Evolutionary conservation across 345 rosid species (phyloP), one percentile per base, ranked within the genome.

Genomic region (Linum trigynum): DNA sequence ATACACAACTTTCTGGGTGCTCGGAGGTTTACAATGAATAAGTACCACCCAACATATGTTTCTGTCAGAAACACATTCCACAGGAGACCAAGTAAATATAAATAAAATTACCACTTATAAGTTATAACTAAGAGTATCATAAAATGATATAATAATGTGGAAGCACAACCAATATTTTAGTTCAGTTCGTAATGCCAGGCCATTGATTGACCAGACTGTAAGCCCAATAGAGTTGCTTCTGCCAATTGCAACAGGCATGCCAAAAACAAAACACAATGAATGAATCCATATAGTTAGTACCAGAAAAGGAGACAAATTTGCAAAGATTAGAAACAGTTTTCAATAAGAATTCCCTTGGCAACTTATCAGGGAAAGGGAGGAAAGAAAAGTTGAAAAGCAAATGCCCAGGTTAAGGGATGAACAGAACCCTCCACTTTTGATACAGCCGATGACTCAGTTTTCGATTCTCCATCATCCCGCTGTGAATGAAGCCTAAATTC

Each of bases 381-480:
- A 23, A 23, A 23, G 32, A 23, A 23, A 23, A 23, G 32, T 23
- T 23, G 32, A 23, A 23, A 23, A 23, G 32, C 32, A 23, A 23
- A 23, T 23, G 32, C 32, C 32, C 32, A 23, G 32, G 32, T 23
- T 23, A 23, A 23, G 32, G 32, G 32, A 23, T 23, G 32, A 23
- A 23, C 32, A 23, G 1, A 23, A 23, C 0, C 32, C 36, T 62
- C 41, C 73, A 88, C 91, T 87, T 82, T 69, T 38, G 78, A 78
- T 74, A 72, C 38, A 50, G 61, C 53, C 57, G 68, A 50, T 91
- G 78, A 78, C 73, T 74, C 39, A 42, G 61, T 56, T 60, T 68
- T 55, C 96, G 90, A 84, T 36, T 64, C 66, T 38, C 90, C 85
- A 77, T 82, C 74, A 62, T 62, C 65, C 90, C 92, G 84, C 64